These are phyloP conservation scores for Aspergillus indologenus DNA, from an alignment of 495 filamentous ascomycete species.

Conservation along the genomic window DNA sequence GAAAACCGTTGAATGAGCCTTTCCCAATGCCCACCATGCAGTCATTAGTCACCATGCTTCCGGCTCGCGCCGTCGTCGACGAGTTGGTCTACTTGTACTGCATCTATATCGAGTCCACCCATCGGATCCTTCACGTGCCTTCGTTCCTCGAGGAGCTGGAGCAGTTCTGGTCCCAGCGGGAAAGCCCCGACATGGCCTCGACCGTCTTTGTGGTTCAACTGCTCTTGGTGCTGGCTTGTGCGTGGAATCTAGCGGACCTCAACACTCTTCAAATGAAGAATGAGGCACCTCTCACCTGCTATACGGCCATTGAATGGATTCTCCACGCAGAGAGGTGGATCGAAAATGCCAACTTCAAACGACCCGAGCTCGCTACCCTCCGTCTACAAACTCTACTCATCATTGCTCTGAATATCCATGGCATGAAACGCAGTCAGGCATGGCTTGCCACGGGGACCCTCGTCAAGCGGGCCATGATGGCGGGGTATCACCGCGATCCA, in stretches of 20 bases:
- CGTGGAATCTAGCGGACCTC: slow-evolving; percentile 42
- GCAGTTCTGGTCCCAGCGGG: slow-evolving; percentile 42
- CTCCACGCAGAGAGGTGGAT: slow-evolving; percentile 63
- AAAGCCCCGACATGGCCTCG: slow-evolving; percentile 28
- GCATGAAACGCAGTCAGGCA: slow-evolving; percentile 52
- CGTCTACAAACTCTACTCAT: slow-evolving; percentile 59
- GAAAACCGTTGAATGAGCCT: slow-evolving; percentile 29
- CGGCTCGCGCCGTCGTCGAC: slow-evolving; percentile 47
- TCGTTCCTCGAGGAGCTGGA: slow-evolving; percentile 55
- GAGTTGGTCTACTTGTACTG: slow-evolving; percentile 51
- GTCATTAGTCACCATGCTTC: slow-evolving; percentile 34
- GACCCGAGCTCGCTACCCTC: slow-evolving; percentile 52
- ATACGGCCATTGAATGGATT: slow-evolving; percentile 58
- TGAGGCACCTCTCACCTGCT: slow-evolving; percentile 42
- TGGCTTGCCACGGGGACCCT: slow-evolving; percentile 60
- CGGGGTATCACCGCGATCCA: slow-evolving; percentile 56
- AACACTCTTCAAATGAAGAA: slow-evolving; percentile 47
- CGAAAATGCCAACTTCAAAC: slow-evolving; percentile 51
- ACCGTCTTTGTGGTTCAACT: slow-evolving; percentile 56
- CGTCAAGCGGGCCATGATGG: slow-evolving; percentile 54
- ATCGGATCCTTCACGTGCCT: slow-evolving; percentile 58
- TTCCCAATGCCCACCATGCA: slow-evolving; percentile 32
- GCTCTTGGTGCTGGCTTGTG: slow-evolving; percentile 63
- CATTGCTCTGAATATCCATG: slow-evolving; percentile 54
- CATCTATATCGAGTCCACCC: slow-evolving; percentile 51